phyloP scores from a whole-genome alignment of 345 rosid species.

The Pugionium cornutum region DNA sequence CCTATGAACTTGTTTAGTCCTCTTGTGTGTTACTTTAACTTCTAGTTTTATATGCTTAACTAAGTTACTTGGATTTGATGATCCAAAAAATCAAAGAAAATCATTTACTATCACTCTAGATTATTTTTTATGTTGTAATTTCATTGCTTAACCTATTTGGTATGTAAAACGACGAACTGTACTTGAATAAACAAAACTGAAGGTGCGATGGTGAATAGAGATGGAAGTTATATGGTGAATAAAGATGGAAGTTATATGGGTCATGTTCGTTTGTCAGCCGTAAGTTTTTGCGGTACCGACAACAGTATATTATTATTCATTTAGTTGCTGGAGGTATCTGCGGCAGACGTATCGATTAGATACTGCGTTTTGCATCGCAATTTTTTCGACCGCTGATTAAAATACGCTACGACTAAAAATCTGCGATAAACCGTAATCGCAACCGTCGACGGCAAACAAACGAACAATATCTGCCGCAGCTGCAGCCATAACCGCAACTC shows the following conservation, averaged over 20 bases:
- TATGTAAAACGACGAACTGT: not conserved
- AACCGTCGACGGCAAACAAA: too few relatives aligned
- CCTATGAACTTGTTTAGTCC: not conserved
- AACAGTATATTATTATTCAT: too few relatives aligned
- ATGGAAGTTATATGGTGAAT: not conserved
- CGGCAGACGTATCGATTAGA: too few relatives aligned
- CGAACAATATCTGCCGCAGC: too few relatives aligned
- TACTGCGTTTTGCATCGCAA: too few relatives aligned
- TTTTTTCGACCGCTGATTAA: too few relatives aligned
- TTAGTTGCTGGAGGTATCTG: too few relatives aligned
- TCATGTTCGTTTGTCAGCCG: too few relatives aligned
- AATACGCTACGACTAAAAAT: too few relatives aligned
- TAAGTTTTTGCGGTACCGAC: too few relatives aligned
- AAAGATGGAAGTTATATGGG: not conserved
- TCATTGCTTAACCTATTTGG: not conserved
- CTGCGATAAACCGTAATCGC: too few relatives aligned
- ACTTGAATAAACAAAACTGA: not conserved
- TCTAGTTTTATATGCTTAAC: not conserved
- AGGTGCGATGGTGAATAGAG: not conserved
- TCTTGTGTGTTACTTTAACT: conserved; percentile 4
- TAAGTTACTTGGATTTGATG: not conserved
- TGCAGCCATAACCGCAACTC: too few relatives aligned
- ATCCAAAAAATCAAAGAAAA: not conserved
- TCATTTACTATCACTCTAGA: not conserved
- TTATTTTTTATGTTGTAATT: not conserved